Conservation (phyloP, 1,139 yeast genomes). For the Sugiyamaella japonica region DNA sequence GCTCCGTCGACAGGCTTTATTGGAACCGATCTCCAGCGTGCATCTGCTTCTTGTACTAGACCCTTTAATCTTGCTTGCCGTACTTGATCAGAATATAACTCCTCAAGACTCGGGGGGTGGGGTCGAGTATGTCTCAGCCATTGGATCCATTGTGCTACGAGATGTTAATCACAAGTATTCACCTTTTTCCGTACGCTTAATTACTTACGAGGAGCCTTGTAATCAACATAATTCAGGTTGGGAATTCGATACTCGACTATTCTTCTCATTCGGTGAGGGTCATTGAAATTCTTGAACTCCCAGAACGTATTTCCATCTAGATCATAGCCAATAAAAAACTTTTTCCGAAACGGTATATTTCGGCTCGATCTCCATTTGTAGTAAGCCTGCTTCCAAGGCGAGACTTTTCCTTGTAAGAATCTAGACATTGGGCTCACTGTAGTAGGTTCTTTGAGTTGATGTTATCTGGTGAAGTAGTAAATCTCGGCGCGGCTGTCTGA, state of each 20-base stretch:
- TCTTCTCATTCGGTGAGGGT: conserved; percentile 42
- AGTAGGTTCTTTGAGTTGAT: background rate
- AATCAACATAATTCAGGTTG: conserved; percentile 42
- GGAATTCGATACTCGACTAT: conserved; percentile 43
- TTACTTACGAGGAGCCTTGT: conserved; percentile 44
- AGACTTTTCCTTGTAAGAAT: conserved; percentile 39
- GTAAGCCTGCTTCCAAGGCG: conserved; percentile 45
- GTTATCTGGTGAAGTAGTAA: background rate
- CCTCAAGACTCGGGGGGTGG: conserved; percentile 60
- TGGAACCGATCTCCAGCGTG: conserved; percentile 52
- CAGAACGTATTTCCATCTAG: conserved; percentile 80
- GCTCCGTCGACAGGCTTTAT: conserved; percentile 29
- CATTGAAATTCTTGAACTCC: conserved; percentile 60
- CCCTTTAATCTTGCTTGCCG: conserved; percentile 58
- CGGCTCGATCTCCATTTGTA: conserved; percentile 63
- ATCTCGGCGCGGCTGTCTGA: background rate
- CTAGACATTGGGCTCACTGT: background rate
- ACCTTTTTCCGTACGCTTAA: background rate
- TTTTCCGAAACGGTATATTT: conserved; percentile 62
- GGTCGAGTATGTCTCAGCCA: conserved; percentile 72
- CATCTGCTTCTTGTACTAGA: conserved; percentile 61
- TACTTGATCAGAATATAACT: conserved; percentile 56
- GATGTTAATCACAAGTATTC: background rate
- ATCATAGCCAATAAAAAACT: conserved; percentile 59
- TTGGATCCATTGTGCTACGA: conserved; percentile 69